Conservation (phyloP, 1,284 basidiomycete genomes). For the Porodaedalea pini region DNA sequence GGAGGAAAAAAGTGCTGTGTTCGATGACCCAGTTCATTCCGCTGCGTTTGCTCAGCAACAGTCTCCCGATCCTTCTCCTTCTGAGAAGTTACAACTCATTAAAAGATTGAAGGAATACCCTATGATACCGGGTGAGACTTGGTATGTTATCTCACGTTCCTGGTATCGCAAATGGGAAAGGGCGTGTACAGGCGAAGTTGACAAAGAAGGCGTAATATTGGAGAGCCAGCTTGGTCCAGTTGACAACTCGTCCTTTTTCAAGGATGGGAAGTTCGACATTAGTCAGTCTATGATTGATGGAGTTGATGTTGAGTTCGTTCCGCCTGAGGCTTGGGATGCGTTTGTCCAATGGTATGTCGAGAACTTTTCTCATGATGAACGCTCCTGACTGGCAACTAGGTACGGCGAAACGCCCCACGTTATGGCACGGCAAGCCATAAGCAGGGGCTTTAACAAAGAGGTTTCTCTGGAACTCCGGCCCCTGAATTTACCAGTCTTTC, state of each 20-base stretch:
- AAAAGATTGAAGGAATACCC: slow-evolving; percentile 41
- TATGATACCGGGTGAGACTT: slow-evolving; percentile 66
- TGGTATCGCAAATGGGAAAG: slow-evolving; percentile 78
- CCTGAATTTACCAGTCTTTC: slow-evolving; percentile 61
- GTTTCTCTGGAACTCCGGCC: slow-evolving; percentile 78
- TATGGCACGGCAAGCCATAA: slow-evolving; percentile 66
- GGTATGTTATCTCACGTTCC: slow-evolving; percentile 68
- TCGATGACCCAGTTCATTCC: slow-evolving; percentile 24
- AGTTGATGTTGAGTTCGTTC: slow-evolving; percentile 77
- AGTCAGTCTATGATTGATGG: slow-evolving; percentile 51
- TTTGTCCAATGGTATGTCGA: slow-evolving; percentile 62
- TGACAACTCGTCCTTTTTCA: slow-evolving; percentile 65
- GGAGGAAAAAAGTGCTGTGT: slow-evolving; percentile 29
- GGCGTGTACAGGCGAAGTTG: slow-evolving; percentile 60
- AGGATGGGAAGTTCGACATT: slow-evolving; percentile 46
- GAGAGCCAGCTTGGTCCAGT: slow-evolving; percentile 70
- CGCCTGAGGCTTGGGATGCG: slow-evolving; percentile 67
- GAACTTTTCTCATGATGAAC: slow-evolving; percentile 1
- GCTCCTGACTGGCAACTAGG: slow-evolving; percentile 39
- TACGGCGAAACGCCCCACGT: slow-evolving; percentile 59
- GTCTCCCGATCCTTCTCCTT: slow-evolving; percentile 29
- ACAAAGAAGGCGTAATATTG: slow-evolving; percentile 60
- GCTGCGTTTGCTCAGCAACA: slow-evolving; percentile 20
- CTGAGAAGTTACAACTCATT: slow-evolving; percentile 50
- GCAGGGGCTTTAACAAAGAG: slow-evolving; percentile 49